Percentiles rank a stretch among this genome's conserved stretches.
phyloP scores from a whole-genome alignment of 495 filamentous ascomycete genomes.

The Aspergillus avenaceus region DNA sequence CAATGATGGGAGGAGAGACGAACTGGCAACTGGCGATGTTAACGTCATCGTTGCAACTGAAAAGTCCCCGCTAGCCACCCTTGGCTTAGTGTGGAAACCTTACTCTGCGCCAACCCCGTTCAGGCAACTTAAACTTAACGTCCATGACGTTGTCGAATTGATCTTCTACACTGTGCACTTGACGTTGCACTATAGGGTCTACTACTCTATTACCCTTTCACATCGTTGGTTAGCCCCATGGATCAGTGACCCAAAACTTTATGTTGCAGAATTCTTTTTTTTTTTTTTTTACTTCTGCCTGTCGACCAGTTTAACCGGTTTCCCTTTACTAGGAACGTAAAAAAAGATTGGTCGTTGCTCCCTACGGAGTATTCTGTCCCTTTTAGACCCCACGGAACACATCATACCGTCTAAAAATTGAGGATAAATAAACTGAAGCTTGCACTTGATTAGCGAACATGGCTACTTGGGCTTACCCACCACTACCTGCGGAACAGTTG shows the following conservation, averaged over 20 bases:
- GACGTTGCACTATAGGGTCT: constrained; percentile 18
- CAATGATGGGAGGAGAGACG: too few species aligned
- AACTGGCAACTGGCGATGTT: too few species aligned
- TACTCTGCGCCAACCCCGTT: constrained; percentile 14
- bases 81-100: constrained; percentile 20
- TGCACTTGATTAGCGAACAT: constrained; percentile 36
- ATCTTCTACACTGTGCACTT: constrained; percentile 3
- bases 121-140: constrained; percentile 12
- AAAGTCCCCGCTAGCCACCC: constrained; percentile 18
- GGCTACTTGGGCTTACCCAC: constrained; percentile 76
- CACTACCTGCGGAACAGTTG: constrained; percentile 59
- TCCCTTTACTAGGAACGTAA: too few species aligned
- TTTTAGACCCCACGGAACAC: too few species aligned
- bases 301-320: too few species aligned
- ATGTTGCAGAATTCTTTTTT: too few species aligned
- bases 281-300: not conserved
- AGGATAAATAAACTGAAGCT: not conserved
- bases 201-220: not conserved
- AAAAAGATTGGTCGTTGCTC: too few species aligned
- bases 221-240: not conserved
- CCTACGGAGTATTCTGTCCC: too few species aligned
- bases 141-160: constrained; percentile 32
- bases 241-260: not conserved
- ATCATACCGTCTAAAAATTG: constrained; percentile 1
- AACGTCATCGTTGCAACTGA: constrained; percentile 34